Conservation (phyloP, 2,329 filamentous ascomycete species). For the Beauveria rudraprayagi region DNA sequence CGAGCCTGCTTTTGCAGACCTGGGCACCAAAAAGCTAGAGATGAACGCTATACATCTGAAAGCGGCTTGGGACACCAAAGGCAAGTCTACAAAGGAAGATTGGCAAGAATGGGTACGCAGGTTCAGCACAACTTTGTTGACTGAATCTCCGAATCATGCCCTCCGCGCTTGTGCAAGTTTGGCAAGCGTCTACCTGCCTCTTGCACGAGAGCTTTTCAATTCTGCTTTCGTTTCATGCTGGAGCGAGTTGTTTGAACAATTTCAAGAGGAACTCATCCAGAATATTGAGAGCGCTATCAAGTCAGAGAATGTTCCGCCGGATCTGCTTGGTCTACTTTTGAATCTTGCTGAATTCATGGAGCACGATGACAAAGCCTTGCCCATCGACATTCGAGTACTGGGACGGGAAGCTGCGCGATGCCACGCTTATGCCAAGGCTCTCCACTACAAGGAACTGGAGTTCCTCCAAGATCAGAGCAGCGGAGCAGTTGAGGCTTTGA, state of each 20-base stretch:
- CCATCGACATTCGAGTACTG: constrained; percentile 91
- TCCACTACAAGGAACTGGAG: constrained; percentile 98
- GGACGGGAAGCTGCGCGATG: constrained; percentile 94
- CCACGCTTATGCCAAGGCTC: constrained; percentile 93
- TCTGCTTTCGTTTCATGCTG: constrained; percentile 98
- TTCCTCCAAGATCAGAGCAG: constrained; percentile 97
- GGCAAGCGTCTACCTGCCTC: constrained; percentile 81
- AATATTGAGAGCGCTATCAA: constrained; percentile 95
- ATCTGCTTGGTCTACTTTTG: constrained; percentile 85
- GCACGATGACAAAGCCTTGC: constrained; percentile 95
- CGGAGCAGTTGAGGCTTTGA: constrained; percentile 89
- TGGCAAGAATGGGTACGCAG: constrained; percentile 99
- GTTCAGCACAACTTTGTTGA: constrained; percentile 89
- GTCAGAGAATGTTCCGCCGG: constrained; percentile 90
- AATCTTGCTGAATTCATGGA: constrained; percentile 99
- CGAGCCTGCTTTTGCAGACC: constrained; percentile 73
- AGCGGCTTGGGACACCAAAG: constrained; percentile 91
- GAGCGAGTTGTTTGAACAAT: constrained; percentile 95
- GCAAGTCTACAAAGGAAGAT: constrained; percentile 95
- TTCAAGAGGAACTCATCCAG: constrained; percentile 90
- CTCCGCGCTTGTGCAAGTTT: constrained; percentile 86
- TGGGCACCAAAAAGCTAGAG: constrained; percentile 85
- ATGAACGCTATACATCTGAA: constrained; percentile 98
- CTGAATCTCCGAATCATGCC: constrained; percentile 93
- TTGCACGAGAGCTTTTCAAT: constrained; percentile 93